Evolutionary conservation across 139 green algal species (phyloP).

Genomic region (Volvox reticuliferus): DNA sequence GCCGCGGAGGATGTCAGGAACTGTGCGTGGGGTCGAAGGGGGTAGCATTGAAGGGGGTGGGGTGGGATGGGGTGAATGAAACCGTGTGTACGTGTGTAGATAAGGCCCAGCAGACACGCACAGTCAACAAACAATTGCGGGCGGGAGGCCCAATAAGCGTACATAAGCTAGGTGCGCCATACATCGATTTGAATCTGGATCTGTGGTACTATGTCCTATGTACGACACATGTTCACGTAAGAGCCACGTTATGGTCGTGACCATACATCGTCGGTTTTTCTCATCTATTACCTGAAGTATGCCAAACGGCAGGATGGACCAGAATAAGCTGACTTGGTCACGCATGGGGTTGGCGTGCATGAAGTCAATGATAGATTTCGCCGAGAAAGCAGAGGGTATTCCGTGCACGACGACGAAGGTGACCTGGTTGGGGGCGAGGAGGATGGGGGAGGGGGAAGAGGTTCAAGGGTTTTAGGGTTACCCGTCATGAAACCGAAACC

Average conservation of each 20-base stretch:
- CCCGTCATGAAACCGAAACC: neutral
- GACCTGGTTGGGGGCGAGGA: neutral
- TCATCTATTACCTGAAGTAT: conserved; percentile 16
- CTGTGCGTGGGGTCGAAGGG: neutral
- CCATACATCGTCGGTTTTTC: neutral
- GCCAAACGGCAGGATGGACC: neutral
- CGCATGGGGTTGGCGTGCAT: conserved; percentile 14
- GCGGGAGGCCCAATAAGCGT: too few relatives aligned
- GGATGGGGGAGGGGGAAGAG: neutral
- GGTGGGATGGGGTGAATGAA: too few relatives aligned
- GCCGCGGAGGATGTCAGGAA: conserved; percentile 16
- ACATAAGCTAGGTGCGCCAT: too few relatives aligned
- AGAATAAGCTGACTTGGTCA: neutral
- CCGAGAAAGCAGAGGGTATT: neutral
- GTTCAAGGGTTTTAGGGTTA: neutral
- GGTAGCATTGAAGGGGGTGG: neutral
- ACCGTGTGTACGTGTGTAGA: too few relatives aligned
- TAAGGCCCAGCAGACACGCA: too few relatives aligned
- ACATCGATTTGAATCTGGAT: too few relatives aligned
- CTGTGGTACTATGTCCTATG: too few relatives aligned
- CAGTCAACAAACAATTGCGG: too few relatives aligned
- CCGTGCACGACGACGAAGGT: conserved; percentile 1
- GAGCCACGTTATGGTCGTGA: too few relatives aligned
- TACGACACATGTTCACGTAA: too few relatives aligned
- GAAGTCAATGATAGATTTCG: neutral